Conservation (phyloP, 2,329 filamentous ascomycete species). For the Trichoderma koningiopsis region DNA sequence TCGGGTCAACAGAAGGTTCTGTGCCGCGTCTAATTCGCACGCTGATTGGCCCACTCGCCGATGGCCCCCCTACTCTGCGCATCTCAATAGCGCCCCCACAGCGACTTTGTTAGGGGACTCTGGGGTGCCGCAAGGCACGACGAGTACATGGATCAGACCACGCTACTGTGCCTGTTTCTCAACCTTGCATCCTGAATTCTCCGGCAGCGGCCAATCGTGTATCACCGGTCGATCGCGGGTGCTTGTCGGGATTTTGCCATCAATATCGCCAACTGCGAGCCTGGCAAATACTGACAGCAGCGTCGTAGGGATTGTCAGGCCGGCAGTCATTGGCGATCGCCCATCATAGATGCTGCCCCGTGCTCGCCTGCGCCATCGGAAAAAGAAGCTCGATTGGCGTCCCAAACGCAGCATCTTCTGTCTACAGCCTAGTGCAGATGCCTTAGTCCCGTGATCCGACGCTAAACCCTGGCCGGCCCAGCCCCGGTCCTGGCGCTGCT, state of each 20-base stretch:
- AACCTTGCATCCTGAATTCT: constrained; percentile 25
- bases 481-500: constrained; percentile 4
- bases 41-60: constrained; percentile 13
- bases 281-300: neutral
- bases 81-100: constrained; percentile 14
- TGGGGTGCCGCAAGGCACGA: constrained; percentile 24
- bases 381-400: neutral
- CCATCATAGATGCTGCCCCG: neutral
- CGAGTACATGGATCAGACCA: constrained; percentile 24
- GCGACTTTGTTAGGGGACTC: constrained; percentile 22
- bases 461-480: constrained; percentile 12
- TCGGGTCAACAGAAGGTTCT: constrained; percentile 20
- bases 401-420: neutral
- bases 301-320: neutral
- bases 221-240: constrained; percentile 4
- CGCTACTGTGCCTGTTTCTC: constrained; percentile 25
- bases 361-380: neutral
- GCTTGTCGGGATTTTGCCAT: neutral
- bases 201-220: constrained; percentile 18
- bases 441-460: constrained; percentile 17
- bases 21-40: constrained; percentile 22
- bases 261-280: neutral
- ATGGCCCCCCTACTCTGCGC: neutral
- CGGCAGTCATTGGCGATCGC: neutral
- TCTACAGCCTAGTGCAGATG: neutral